Base-by-base conservation (phyloP, 2,329 filamentous ascomycete genomes). In the Pseudocercospora musae region DNA sequence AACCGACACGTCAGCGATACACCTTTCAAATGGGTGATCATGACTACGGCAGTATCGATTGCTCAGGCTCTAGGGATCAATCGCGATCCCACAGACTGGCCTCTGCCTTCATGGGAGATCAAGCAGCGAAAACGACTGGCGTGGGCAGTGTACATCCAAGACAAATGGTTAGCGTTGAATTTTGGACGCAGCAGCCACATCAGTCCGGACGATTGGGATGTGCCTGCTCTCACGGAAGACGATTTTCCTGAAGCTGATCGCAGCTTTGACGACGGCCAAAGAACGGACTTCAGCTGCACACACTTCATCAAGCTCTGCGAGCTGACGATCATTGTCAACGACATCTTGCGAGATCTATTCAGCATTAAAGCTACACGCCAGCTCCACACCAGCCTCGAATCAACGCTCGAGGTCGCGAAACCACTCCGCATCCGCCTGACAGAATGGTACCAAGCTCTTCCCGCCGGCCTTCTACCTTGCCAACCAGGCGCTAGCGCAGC, bases 121-220 rank as follows among this genome's bases (percentile, higher is more conserved):
- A 84, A 85, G 0, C 75, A 89, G 18, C 78, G 87, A 13, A 84
- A 85, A 68, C 77, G 87, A 13, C 75, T 89, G 0, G 85, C 84
- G 0, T 89, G 87, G 87, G 86, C 82, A 1, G 73, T 88, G 0
- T 89, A 83, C 65, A 85, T 87, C 79, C 86, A 89, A 70, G 87
- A 89, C 65, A 86, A 84, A 68, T 87, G 83, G 85, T 81, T 82
- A 2, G 80, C 83, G 2, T 77, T 86, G 40, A 81, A 84, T 27
- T 82, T 85, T 66, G 85, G 85, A 7, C 78, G 85, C 25, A 84
- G 84, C 10, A 83, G 81, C 23, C 81, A 86, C 57, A 83, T 87
- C 23, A 77, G 77, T 4, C 73, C 78, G 2, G 78, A 77, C 7
- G 84, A 86, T 67, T 88, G 86, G 85, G 81, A 81, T 23, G 79